These are phyloP conservation scores for Microbotryum violaceum DNA, from an alignment of 1,284 basidiomycete genomes.

Conservation along the genomic window DNA sequence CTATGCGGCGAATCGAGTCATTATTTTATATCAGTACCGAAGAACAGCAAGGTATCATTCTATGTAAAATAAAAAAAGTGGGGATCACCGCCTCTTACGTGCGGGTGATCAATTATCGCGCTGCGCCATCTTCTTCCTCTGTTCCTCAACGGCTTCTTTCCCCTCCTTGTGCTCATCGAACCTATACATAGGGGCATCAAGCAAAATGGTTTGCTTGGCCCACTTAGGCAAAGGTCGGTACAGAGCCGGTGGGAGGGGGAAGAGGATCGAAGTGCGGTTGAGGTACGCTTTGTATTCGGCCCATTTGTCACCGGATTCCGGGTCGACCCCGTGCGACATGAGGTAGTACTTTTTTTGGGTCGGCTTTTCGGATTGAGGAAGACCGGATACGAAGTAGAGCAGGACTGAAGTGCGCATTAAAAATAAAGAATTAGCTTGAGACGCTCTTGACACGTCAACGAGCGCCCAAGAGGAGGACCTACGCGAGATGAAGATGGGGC, in stretches of 20 bases:
- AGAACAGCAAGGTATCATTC: too few species aligned
- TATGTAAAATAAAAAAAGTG: too few species aligned
- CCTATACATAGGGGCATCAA: conserved; percentile 58
- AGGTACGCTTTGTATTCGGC: conserved; percentile 19
- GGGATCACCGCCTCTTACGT: too few species aligned
- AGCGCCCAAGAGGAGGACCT: conserved; percentile 32
- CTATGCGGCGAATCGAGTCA: too few species aligned
- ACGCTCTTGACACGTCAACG: too few species aligned
- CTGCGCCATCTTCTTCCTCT: conserved; percentile 28
- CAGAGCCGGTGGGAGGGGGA: conserved; percentile 56
- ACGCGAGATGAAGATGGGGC: conserved; percentile 59
- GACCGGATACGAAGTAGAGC: conserved; percentile 59
- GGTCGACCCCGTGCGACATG: conserved; percentile 48
- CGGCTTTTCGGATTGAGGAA: conserved; percentile 66
- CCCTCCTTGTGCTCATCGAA: conserved; percentile 55
- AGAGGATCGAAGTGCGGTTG: conserved; percentile 54
- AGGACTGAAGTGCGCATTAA: conserved; percentile 9
- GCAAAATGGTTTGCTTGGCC: conserved; percentile 54
- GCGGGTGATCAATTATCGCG: too few species aligned
- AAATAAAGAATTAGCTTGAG: too few species aligned
- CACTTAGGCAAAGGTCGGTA: conserved; percentile 53
- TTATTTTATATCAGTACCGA: too few species aligned
- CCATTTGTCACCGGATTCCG: conserved; percentile 31
- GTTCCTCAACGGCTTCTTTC: conserved; percentile 46
- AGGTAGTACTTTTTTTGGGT: conserved; percentile 59